Evolutionary conservation across 2,329 filamentous ascomycete species (phyloP).

Genomic region (Phaeosphaeriaceae sp.): DNA sequence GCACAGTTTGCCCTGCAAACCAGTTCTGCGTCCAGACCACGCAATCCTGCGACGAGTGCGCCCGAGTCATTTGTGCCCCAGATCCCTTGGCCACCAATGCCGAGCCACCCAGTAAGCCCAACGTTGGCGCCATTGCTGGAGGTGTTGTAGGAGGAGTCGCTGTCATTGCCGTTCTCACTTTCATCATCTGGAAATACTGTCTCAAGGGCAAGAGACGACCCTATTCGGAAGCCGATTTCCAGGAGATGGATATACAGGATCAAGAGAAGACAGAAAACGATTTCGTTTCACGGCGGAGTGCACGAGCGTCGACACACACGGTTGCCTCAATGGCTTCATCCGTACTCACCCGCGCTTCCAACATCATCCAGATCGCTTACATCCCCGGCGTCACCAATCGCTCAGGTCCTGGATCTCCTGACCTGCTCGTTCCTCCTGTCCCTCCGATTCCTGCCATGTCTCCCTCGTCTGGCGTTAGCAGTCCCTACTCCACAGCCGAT

Average conservation of each 20-base stretch:
- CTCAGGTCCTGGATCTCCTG: conserved; percentile 81
- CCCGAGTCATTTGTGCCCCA: conserved; percentile 61
- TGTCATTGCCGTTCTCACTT: conserved; percentile 75
- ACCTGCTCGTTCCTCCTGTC: conserved; percentile 84
- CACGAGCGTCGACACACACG: conserved; percentile 81
- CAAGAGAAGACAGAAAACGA: conserved; percentile 64
- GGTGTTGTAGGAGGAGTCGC: conserved; percentile 85
- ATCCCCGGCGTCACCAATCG: conserved; percentile 97
- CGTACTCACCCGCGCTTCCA: conserved; percentile 92
- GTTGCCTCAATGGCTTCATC: conserved; percentile 93
- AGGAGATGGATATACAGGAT: conserved; percentile 59
- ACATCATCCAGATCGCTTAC: conserved; percentile 99
- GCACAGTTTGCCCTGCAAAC: conserved; percentile 56
- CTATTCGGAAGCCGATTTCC: conserved; percentile 63
- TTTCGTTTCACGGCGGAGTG: conserved; percentile 61
- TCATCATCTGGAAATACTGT: conserved; percentile 85
- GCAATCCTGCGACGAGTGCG: conserved; percentile 66
- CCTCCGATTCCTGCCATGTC: conserved; percentile 78
- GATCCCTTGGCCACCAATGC: conserved; percentile 41
- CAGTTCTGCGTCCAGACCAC: conserved; percentile 66
- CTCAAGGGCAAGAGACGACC: conserved; percentile 79
- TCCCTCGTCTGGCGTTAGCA: conserved; percentile 63
- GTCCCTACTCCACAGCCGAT: conserved; percentile 66
- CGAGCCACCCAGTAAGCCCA: conserved; percentile 55
- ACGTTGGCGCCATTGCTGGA: conserved; percentile 85